phyloP scores from a whole-genome alignment of 1,284 basidiomycete genomes.

The Prillingera fragicola region DNA sequence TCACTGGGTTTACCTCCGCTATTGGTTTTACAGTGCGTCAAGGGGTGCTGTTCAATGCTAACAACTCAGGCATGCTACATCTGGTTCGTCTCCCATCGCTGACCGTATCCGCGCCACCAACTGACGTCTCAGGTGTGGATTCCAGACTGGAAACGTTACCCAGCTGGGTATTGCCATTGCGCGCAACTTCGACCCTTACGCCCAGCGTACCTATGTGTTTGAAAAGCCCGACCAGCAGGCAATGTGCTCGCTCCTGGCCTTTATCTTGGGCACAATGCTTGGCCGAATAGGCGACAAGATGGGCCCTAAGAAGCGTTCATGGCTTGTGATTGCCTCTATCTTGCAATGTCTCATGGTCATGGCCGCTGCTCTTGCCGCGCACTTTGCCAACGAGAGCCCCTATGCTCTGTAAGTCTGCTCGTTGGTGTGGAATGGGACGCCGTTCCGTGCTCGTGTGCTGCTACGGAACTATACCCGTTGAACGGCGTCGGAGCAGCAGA shows the following conservation, averaged over 20 bases:
- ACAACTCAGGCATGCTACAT: constrained; percentile 59
- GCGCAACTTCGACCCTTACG: constrained; percentile 57
- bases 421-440: too few species aligned
- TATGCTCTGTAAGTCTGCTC: constrained; percentile 40
- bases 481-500: too few species aligned
- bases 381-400: constrained; percentile 53
- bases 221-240: constrained; percentile 75
- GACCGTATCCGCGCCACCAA: too few species aligned
- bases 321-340: constrained; percentile 67
- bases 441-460: too few species aligned
- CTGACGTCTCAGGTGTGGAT: constrained; percentile 47
- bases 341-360: constrained; percentile 70
- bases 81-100: constrained; percentile 50
- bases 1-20: constrained; percentile 75
- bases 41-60: neutral
- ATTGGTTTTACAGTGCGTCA: constrained; percentile 59
- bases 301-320: constrained; percentile 64
- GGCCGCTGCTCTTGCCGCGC: constrained; percentile 62
- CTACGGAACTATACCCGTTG: too few species aligned
- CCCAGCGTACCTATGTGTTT: constrained; percentile 55
- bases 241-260: constrained; percentile 65
- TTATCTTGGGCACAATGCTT: constrained; percentile 52
- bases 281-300: constrained; percentile 52
- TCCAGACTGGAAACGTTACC: constrained; percentile 46
- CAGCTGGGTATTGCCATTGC: constrained; percentile 61